A percentile compares a stretch with the other conserved stretches of the same genome.
Evolutionary conservation across 2,329 filamentous ascomycete genomes (phyloP).

Genomic region (Fusarium sp.): DNA sequence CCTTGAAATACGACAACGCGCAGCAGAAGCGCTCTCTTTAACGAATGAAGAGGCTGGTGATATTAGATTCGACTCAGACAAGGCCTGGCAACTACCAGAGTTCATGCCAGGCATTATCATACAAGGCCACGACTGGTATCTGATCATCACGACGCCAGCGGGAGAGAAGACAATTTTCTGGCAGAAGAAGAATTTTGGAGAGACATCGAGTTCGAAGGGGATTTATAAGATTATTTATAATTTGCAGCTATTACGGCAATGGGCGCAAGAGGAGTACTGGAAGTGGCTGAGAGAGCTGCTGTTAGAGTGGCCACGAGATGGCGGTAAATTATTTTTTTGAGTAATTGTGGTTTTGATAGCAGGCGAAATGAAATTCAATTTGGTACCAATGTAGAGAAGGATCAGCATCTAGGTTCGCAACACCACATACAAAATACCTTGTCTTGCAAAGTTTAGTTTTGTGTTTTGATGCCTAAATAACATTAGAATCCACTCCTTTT

Average conservation of each 20-base stretch:
- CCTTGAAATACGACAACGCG: background rate
- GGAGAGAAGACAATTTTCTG: conserved; percentile 18
- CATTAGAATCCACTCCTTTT: too few relatives aligned
- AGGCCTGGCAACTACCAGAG: conserved; percentile 1
- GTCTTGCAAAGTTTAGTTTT: too few relatives aligned
- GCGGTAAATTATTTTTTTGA: too few relatives aligned
- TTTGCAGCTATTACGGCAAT: conserved; percentile 6
- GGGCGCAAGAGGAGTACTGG: conserved; percentile 14
- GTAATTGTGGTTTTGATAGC: too few relatives aligned
- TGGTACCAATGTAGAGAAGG: too few relatives aligned
- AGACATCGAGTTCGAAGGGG: conserved; percentile 10
- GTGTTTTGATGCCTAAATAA: too few relatives aligned
- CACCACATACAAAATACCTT: too few relatives aligned
- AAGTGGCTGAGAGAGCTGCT: conserved; percentile 7
- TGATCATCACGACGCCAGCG: conserved; percentile 3
- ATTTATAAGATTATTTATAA: conserved; percentile 15
- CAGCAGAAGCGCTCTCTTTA: background rate
- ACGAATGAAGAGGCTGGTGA: background rate
- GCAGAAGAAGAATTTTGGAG: conserved; percentile 14
- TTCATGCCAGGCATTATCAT: conserved; percentile 16
- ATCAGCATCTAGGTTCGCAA: too few relatives aligned
- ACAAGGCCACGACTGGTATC: conserved; percentile 21
- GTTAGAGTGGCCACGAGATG: background rate
- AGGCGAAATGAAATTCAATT: too few relatives aligned
- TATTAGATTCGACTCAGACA: background rate